Base-by-base conservation (phyloP, 306 rosid species). In the Canavalia ensiformis region DNA sequence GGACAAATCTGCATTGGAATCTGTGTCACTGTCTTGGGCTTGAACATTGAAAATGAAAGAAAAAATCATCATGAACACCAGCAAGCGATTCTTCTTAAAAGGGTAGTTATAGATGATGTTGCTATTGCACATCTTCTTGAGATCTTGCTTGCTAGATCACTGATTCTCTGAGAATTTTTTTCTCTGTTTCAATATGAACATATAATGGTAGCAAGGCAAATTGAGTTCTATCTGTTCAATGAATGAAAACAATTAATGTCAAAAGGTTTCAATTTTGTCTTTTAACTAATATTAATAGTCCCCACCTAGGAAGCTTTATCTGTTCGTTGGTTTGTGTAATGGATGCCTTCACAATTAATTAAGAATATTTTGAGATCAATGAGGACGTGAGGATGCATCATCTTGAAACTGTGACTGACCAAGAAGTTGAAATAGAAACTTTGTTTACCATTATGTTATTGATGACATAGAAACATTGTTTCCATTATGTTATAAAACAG, bases 1-100 rank as follows among this genome's bases (percentile, higher is more conserved):
- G 1, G 76, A 12, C 2, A 49, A 7, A 11, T 50, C 46, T 50
- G 45, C 13, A 31, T 7, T 13, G n/a, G 33, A 2, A 34, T 70
- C 13, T 49, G 76, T 2, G 37, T 67, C 12, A 7, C 13, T 33
- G 13, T 71, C 6, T 51, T 31, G 76, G 6, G 33, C 76, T 7
- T 13, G 4, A 71, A 50, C 62, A 13, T 50, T 33, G 34, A 28
- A 34, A 34, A 30, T 50, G 76, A 71, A 71, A 34, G 60, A 50
- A 71, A 71, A 62, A 33, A 71, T 46, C 76, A 33, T 71, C 62
- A 71, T 71, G 45, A 71, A 13, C 62, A 33, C 62, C n/a, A 7
- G 31, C 12, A 12, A 33, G 30, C 18, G 0, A 5, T 25, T 50
- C 3, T 71, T 71, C 31, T 50, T 33, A 39, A 69, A 31, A 11